phyloP scores from a whole-genome alignment of 1,139 yeast species.

The Magnusiomyces magnusii region DNA sequence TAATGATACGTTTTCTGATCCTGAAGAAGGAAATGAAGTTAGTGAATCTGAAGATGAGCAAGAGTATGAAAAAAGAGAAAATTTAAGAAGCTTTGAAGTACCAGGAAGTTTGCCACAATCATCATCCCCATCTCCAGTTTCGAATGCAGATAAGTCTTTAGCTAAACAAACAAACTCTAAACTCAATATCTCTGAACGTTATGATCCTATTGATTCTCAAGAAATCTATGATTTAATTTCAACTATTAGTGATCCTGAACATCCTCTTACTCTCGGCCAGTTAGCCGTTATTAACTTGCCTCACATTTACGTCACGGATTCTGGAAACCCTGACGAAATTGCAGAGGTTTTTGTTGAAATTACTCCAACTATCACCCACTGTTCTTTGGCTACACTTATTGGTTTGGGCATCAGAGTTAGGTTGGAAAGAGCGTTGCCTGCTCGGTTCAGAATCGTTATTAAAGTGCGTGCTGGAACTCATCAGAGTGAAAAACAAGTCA shows the following conservation, averaged over 20 bases:
- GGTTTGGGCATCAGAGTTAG: constrained; percentile 94
- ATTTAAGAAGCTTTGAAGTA: background rate
- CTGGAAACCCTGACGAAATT: constrained; percentile 44
- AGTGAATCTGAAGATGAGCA: constrained; percentile 11
- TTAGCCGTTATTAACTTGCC: constrained; percentile 83
- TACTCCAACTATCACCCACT: constrained; percentile 97
- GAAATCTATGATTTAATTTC: constrained; percentile 73
- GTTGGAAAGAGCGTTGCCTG: constrained; percentile 79
- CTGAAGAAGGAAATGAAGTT: constrained; percentile 11
- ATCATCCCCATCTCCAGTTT: background rate
- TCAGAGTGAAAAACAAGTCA: constrained; percentile 92
- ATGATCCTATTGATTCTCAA: constrained; percentile 70
- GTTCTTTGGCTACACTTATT: constrained; percentile 90
- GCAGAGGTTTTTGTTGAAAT: constrained; percentile 76
- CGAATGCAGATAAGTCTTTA: background rate
- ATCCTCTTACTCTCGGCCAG: constrained; percentile 91
- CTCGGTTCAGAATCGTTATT: constrained; percentile 72
- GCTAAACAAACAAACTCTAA: background rate
- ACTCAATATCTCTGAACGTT: constrained; percentile 27
- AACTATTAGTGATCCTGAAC: constrained; percentile 94
- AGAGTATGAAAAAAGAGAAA: background rate
- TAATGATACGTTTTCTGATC: constrained; percentile 12
- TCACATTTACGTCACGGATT: constrained; percentile 65
- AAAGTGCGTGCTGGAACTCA: constrained; percentile 87
- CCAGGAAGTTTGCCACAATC: background rate